Evolutionary conservation across 805 yeast species (phyloP), one percentile per base, ranked within the genome.

Genomic region (Monosporozyma aerobia): DNA sequence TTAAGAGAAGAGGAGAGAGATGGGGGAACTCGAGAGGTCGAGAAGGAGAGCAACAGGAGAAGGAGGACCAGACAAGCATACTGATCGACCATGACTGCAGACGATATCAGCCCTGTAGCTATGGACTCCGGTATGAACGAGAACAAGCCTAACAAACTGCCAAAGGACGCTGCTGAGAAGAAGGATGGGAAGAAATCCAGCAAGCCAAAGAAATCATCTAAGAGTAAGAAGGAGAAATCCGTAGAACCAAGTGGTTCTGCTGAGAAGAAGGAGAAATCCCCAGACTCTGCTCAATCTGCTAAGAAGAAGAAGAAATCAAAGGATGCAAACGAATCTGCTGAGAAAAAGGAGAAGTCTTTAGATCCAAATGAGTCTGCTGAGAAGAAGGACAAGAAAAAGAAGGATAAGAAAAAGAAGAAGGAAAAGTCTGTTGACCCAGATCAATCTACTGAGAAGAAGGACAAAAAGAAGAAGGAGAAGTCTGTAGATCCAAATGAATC

Each of bases 311-410:
- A 47, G 30, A 30, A 47, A 23, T 22, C 5, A 13, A 16, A 25
- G 8, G 37, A 37, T 14, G 3, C 44, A 23, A 23, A 23, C 16
- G 3, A 51, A 35, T 16, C 49, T 40, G 44, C 2, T 25, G 47
- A 32, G n/a, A 52, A 39, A 23, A 37, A 37, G 25, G 41, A 47
- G 30, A 30, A 47, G 32, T 22, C 5, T 19, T 8, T 27, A 8
- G 37, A 37, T 14, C 4, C 44, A 23, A 23, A 16, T 25, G 5
- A 51, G 41, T 16, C 49, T 40, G 39, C 2, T 25, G 47, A 32
- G n/a, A 52, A 39, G 30, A 37, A 37, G 35, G 49, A 52, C 25
- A 51, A 47, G 48, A 23, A 27, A 2, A 27, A 27, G 29, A 27
- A 27, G 27, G 27, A 50, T 35, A 52, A 45, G 25, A 14, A 19